Evolutionary conservation across 2,329 filamentous ascomycete genomes (phyloP).

Genomic region (Colletotrichum orchidophilum): DNA sequence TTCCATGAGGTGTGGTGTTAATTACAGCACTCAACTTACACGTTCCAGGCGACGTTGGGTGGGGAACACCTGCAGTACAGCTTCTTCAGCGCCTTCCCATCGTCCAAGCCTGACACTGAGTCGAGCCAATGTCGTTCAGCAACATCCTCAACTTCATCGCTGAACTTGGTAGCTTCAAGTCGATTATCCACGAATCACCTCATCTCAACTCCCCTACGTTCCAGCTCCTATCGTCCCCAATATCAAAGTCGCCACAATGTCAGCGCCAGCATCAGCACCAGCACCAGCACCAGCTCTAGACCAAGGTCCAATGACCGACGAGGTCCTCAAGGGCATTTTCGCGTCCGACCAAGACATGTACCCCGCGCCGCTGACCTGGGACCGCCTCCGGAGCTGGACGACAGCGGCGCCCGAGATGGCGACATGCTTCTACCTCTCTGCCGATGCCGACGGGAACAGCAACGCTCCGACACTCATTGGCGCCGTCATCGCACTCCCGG

Average conservation of each 20-base stretch:
- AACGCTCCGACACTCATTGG: constrained; percentile 32
- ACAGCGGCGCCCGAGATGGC: constrained; percentile 40
- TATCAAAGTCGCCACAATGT: background rate
- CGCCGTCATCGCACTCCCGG: constrained; percentile 43
- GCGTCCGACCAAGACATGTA: constrained; percentile 46
- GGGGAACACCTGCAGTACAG: background rate
- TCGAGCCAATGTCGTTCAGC: background rate
- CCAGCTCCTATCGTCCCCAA: background rate
- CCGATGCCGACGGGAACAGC: background rate
- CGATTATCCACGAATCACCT: background rate
- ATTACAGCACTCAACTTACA: background rate
- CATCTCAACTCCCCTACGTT: too few species aligned
- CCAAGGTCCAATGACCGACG: constrained; percentile 30
- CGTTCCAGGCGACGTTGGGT: background rate
- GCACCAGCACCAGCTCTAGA: background rate
- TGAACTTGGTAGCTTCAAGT: background rate
- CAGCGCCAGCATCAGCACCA: too few species aligned
- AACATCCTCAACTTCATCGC: background rate
- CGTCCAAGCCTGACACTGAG: background rate
- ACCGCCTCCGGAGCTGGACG: constrained; percentile 42
- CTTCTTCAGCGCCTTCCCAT: background rate
- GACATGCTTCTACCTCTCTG: constrained; percentile 35
- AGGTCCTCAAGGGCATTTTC: constrained; percentile 37
- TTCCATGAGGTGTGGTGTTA: too few species aligned
- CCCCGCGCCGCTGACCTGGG: constrained; percentile 43